These are phyloP conservation scores for Trichophyton equinum DNA, from an alignment of 2,329 filamentous ascomycete genomes.

Conservation along the genomic window DNA sequence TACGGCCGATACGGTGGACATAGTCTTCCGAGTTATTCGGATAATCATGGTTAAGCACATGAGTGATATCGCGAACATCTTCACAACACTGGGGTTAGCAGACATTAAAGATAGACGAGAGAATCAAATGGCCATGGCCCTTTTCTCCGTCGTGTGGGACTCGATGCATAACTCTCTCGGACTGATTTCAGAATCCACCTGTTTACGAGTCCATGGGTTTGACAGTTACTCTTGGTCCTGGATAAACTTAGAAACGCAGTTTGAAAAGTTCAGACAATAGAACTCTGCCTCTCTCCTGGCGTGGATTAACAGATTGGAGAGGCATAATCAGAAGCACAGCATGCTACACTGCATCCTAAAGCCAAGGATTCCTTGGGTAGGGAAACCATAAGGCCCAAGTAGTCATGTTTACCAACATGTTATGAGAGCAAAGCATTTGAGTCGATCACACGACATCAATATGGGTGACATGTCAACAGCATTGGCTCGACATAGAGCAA, in stretches of 20 bases:
- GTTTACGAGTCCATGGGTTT: conserved; percentile 39
- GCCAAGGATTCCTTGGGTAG: conserved; percentile 75
- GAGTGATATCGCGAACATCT: conserved; percentile 99
- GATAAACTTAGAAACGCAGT: conserved; percentile 58
- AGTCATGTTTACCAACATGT: conserved; percentile 78
- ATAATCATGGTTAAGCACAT: conserved; percentile 99
- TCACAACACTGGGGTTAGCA: conserved; percentile 64
- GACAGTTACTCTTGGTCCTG: conserved; percentile 50
- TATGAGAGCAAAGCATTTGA: conserved; percentile 81
- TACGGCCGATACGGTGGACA: conserved; percentile 57
- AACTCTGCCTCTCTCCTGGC: conserved; percentile 63
- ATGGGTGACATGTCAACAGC: conserved; percentile 30
- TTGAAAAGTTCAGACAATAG: conserved; percentile 70
- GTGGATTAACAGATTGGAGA: conserved; percentile 49
- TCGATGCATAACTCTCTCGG: conserved; percentile 48
- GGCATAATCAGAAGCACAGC: conserved; percentile 66
- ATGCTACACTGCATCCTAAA: conserved; percentile 57
- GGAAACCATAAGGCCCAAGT: conserved; percentile 67
- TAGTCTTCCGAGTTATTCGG: conserved; percentile 77
- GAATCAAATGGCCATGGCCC: conserved; percentile 37
- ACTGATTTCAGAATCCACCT: conserved; percentile 31
- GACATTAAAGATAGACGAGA: conserved; percentile 41
- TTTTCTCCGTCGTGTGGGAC: conserved; percentile 48
- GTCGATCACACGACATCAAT: conserved; percentile 50
- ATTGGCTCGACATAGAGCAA: conserved; percentile 13